Evolutionary conservation across 192 early-diverging fungal species (phyloP).

Genomic region (Coemansia guatemalensis): DNA sequence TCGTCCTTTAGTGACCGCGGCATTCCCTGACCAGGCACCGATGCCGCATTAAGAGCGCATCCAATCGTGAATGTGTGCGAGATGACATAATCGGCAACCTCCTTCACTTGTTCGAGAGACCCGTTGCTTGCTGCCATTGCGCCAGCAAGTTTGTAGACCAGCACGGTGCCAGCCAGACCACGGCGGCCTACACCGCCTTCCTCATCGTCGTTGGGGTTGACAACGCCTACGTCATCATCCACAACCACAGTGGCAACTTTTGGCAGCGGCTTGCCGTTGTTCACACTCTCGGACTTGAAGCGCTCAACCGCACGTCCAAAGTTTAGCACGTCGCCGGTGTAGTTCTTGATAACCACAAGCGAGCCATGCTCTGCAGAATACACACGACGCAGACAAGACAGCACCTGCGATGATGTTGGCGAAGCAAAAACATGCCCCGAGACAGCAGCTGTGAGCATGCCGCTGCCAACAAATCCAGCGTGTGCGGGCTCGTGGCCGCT

Average conservation of each 20-base stretch:
- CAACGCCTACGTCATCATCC: conserved; percentile 82
- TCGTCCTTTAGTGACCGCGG: conserved; percentile 55
- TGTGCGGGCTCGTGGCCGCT: conserved; percentile 85
- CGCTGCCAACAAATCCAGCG: conserved; percentile 72
- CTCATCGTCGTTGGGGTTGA: conserved; percentile 56
- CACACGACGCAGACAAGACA: conserved; percentile 66
- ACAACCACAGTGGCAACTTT: conserved; percentile 74
- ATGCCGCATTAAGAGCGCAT: conserved; percentile 71
- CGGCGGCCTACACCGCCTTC: conserved; percentile 71
- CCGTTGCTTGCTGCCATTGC: conserved; percentile 63
- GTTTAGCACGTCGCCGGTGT: conserved; percentile 77
- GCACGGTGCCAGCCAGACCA: conserved; percentile 74
- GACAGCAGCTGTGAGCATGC: conserved; percentile 76
- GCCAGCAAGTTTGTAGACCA: conserved; percentile 84
- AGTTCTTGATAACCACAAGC: conserved; percentile 84
- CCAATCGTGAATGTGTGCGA: conserved; percentile 76
- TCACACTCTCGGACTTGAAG: conserved; percentile 71
- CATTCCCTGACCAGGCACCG: conserved; percentile 66
- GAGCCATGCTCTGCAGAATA: conserved; percentile 65
- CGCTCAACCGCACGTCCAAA: conserved; percentile 82
- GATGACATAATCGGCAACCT: conserved; percentile 57
- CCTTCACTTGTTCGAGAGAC: conserved; percentile 58
- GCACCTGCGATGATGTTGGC: conserved; percentile 73
- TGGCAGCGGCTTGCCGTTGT: conserved; percentile 40
- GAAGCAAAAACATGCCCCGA: conserved; percentile 87